phyloP scores from a whole-genome alignment of 1,284 basidiomycete genomes.

The Tilletia setariae region DNA sequence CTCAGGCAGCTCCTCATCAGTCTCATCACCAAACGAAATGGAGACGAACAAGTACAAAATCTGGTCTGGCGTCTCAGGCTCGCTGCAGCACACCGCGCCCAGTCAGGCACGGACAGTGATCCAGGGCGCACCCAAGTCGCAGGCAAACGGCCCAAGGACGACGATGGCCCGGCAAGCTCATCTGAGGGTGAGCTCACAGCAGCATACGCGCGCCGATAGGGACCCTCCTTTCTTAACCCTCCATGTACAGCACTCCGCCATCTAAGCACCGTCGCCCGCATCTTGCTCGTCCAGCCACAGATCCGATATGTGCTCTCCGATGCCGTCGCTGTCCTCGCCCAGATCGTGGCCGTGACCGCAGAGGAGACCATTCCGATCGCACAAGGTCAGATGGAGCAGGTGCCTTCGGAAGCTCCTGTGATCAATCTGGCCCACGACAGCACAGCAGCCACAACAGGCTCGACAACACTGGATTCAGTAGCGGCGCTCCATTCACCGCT shows the following conservation, averaged over 20 bases:
- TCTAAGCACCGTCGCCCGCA: constrained; percentile 18
- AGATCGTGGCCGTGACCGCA: constrained; percentile 22
- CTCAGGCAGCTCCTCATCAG: neutral
- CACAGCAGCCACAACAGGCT: neutral
- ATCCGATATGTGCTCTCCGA: constrained; percentile 25
- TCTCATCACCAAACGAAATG: neutral
- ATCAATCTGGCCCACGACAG: constrained; percentile 7
- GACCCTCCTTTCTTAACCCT: constrained; percentile 11
- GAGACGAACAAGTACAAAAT: neutral
- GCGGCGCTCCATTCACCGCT: neutral
- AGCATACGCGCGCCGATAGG: neutral
- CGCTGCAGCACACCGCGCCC: neutral
- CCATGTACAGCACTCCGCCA: constrained; percentile 19
- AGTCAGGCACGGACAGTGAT: no score
- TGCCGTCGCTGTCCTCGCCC: constrained; percentile 19
- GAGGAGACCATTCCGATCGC: constrained; percentile 20
- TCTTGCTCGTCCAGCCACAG: constrained; percentile 26
- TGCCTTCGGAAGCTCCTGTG: constrained; percentile 12
- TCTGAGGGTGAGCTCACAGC: constrained; percentile 1
- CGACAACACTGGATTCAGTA: neutral
- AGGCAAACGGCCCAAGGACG: constrained; percentile 7
- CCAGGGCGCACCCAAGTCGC: neutral
- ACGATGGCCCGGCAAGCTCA: neutral
- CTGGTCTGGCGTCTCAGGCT: neutral
- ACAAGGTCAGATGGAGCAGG: constrained; percentile 22